A percentile compares a stretch with the other conserved stretches of the same genome.
Evolutionary conservation across 2,329 filamentous ascomycete genomes (phyloP).

Genomic region (Pyrenochaeta sp.): DNA sequence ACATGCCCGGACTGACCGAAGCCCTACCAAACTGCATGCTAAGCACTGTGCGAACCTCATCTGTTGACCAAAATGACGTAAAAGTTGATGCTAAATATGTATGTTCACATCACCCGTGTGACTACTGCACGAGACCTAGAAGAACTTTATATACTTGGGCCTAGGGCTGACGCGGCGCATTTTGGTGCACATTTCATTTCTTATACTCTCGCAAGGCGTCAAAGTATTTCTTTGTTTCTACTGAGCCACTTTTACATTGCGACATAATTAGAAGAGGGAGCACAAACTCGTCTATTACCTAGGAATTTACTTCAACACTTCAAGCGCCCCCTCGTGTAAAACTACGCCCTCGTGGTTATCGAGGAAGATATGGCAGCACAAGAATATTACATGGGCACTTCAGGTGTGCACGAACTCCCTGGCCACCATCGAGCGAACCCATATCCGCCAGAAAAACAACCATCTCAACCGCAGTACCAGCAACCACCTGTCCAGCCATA

Average conservation of each 20-base stretch:
- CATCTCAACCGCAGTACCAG: constrained; percentile 25
- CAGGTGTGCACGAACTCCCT: constrained; percentile 29
- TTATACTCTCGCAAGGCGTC: constrained; percentile 1
- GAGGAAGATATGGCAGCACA: constrained; percentile 40
- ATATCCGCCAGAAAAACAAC: constrained; percentile 18
- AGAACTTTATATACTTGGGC: constrained; percentile 21
- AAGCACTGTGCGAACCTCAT: constrained; percentile 20
- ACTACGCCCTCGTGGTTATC: background rate
- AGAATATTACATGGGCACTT: constrained; percentile 44
- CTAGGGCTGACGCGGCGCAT: constrained; percentile 13
- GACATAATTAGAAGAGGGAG: background rate
- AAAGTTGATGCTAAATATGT: constrained; percentile 9
- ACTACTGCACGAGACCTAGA: constrained; percentile 34
- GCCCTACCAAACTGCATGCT: constrained; percentile 21
- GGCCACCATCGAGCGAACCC: constrained; percentile 20
- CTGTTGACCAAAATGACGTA: constrained; percentile 40
- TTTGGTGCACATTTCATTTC: constrained; percentile 6
- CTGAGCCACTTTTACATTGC: background rate
- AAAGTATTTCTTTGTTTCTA: background rate
- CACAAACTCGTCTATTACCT: no score
- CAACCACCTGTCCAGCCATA: constrained; percentile 21
- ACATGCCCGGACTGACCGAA: constrained; percentile 32
- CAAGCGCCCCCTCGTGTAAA: background rate
- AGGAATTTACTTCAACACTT: background rate
- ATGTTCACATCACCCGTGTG: constrained; percentile 17